Evolutionary conservation across 768 basidiomycete species (phyloP).

Genomic region (Rhodocollybia butyracea): DNA sequence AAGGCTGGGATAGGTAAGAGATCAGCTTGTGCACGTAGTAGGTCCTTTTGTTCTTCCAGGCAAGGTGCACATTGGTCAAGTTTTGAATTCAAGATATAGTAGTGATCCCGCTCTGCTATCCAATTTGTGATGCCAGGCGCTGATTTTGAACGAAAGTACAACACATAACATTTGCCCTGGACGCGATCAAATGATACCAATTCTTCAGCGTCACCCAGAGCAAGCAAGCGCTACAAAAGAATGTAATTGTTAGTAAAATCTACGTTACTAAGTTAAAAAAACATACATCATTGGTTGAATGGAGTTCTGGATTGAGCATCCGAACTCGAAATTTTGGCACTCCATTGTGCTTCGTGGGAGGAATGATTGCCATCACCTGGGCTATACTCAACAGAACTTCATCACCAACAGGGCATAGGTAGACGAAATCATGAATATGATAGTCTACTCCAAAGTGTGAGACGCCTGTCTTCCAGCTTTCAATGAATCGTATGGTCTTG

Average conservation of each 20-base stretch:
- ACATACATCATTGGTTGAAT: not conserved
- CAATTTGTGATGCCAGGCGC: slow-evolving; percentile 35
- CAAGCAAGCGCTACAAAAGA: not conserved
- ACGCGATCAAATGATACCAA: slow-evolving; percentile 34
- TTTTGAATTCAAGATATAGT: slow-evolving; percentile 40
- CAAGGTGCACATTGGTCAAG: not conserved
- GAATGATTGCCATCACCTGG: slow-evolving; percentile 44
- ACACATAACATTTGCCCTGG: slow-evolving; percentile 55
- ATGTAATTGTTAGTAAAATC: not conserved
- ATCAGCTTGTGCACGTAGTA: slow-evolving; percentile 31
- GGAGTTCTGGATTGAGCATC: slow-evolving; percentile 14
- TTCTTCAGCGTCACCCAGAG: not conserved
- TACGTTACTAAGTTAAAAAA: not conserved
- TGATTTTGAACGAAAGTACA: slow-evolving; percentile 24
- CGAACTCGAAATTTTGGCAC: too few species aligned
- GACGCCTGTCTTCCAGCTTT: slow-evolving; percentile 22
- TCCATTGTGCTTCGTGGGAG: too few species aligned
- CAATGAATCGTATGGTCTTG: slow-evolving; percentile 22
- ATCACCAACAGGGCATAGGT: slow-evolving; percentile 36
- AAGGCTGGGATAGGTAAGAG: slow-evolving; percentile 45
- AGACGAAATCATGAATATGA: slow-evolving; percentile 62
- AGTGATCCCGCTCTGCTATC: slow-evolving; percentile 57
- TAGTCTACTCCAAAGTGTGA: slow-evolving; percentile 42
- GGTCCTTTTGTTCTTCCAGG: slow-evolving; percentile 22
- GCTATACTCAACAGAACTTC: slow-evolving; percentile 44